phyloP scores from a whole-genome alignment of 2,329 filamentous ascomycete species.

The Penicillium rolfsii region DNA sequence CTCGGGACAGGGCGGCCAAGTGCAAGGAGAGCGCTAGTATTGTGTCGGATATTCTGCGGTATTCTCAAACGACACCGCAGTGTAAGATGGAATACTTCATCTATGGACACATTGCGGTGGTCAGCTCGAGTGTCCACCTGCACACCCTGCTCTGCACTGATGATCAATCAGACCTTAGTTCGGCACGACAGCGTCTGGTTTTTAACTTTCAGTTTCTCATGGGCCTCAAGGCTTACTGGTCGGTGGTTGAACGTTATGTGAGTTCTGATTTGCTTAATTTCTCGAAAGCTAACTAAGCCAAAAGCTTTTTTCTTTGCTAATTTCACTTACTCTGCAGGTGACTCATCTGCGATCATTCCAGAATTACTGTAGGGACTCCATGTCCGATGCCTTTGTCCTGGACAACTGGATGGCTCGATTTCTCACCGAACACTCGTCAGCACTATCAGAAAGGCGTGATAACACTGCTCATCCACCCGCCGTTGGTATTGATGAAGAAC shows the following conservation, averaged over 20 bases:
- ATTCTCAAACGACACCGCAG: neutral
- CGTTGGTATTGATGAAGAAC: neutral
- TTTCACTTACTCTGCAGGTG: neutral
- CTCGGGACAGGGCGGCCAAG: neutral
- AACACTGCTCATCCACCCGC: neutral
- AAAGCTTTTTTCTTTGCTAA: neutral
- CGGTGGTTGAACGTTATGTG: neutral
- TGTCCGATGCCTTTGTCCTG: neutral
- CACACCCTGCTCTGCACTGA: neutral
- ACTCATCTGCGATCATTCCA: neutral
- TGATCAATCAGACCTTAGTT: neutral
- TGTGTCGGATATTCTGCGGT: neutral
- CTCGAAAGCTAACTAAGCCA: neutral
- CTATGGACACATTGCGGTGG: neutral
- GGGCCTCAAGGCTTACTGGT: neutral
- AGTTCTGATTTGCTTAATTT: neutral
- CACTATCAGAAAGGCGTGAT: neutral
- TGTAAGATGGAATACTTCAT: slow-evolving; percentile 1
- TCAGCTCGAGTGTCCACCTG: neutral
- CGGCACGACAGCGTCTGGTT: neutral
- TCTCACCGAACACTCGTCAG: neutral
- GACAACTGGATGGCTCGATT: slow-evolving; percentile 1
- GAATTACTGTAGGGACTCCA: neutral
- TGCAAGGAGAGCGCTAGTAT: neutral
- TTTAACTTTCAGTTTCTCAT: slow-evolving; percentile 1